phyloP scores from a whole-genome alignment of 208 protist genomes.

The Crithidia fasciculata region DNA sequence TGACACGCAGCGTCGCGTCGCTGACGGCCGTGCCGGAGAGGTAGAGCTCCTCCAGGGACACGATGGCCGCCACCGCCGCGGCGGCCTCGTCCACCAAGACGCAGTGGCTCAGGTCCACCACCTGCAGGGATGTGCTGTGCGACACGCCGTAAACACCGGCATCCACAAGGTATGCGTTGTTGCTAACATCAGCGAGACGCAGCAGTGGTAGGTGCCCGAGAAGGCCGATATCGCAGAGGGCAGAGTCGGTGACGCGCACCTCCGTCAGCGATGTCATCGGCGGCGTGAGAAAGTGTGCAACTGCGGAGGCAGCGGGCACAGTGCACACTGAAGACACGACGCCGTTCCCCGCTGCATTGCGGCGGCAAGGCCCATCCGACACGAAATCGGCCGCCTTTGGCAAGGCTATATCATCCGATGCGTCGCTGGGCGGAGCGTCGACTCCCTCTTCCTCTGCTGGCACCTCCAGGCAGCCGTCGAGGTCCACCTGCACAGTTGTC shows the following conservation, averaged over 20 bases:
- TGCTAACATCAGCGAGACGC: conserved; percentile 12
- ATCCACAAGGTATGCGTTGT: conserved; percentile 8
- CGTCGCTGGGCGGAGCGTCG: too few species aligned
- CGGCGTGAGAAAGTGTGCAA: background rate
- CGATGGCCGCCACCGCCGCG: background rate
- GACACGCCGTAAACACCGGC: conserved; percentile 9
- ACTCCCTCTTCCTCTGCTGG: background rate
- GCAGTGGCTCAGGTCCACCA: conserved; percentile 13
- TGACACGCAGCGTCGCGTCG: conserved; percentile 12
- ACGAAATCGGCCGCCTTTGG: too few species aligned
- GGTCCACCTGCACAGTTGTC: background rate
- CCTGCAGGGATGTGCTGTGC: conserved; percentile 8
- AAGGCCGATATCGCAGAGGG: conserved; percentile 7
- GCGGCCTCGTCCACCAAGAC: conserved; percentile 10
- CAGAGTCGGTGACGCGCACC: conserved; percentile 7
- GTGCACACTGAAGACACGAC: background rate
- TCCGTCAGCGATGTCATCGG: background rate
- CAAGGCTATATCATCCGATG: too few species aligned
- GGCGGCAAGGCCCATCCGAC: too few species aligned
- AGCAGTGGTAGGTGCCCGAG: conserved; percentile 12
- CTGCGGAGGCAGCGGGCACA: background rate
- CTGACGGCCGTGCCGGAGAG: conserved; percentile 14
- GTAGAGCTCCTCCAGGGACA: conserved; percentile 21
- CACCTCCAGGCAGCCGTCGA: conserved; percentile 2
- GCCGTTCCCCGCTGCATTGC: background rate